Conservation (phyloP, 2,329 filamentous ascomycete species). For the Fusarium hainanense region DNA sequence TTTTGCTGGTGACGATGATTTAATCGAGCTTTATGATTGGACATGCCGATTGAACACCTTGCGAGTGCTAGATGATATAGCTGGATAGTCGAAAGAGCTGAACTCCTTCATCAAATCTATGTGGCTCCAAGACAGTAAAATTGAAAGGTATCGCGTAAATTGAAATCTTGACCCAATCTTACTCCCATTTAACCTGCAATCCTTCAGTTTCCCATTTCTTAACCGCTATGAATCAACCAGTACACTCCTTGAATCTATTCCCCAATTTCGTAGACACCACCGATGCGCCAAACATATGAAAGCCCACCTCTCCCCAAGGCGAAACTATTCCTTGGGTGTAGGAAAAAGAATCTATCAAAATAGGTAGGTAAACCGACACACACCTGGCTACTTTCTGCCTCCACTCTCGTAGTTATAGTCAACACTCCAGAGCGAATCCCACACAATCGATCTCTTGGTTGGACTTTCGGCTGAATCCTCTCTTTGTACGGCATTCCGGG, state of each 20-base stretch:
- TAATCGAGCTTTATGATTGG: constrained; percentile 5
- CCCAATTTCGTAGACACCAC: constrained; percentile 18
- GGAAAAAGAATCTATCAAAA: constrained; percentile 1
- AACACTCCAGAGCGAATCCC: constrained; percentile 71
- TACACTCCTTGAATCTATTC: constrained; percentile 23
- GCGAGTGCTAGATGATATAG: background rate
- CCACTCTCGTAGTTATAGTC: constrained; percentile 66
- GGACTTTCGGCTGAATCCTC: constrained; percentile 55
- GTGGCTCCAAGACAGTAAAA: background rate
- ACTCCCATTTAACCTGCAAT: background rate
- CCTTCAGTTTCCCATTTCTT: background rate
- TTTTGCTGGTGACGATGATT: background rate
- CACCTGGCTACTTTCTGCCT: constrained; percentile 39
- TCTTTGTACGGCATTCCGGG: constrained; percentile 49
- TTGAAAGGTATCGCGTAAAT: constrained; percentile 2
- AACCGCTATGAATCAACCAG: constrained; percentile 2
- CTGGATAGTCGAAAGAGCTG: background rate
- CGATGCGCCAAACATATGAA: constrained; percentile 23
- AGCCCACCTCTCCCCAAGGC: constrained; percentile 26
- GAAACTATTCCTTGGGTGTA: constrained; percentile 12
- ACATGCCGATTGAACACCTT: no score
- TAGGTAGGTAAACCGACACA: background rate
- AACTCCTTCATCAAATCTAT: background rate
- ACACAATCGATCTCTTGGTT: constrained; percentile 66
- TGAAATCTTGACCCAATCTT: background rate